These are phyloP conservation scores for Geranium brycei DNA, from an alignment of 345 rosid species.

Conservation along the genomic window DNA sequence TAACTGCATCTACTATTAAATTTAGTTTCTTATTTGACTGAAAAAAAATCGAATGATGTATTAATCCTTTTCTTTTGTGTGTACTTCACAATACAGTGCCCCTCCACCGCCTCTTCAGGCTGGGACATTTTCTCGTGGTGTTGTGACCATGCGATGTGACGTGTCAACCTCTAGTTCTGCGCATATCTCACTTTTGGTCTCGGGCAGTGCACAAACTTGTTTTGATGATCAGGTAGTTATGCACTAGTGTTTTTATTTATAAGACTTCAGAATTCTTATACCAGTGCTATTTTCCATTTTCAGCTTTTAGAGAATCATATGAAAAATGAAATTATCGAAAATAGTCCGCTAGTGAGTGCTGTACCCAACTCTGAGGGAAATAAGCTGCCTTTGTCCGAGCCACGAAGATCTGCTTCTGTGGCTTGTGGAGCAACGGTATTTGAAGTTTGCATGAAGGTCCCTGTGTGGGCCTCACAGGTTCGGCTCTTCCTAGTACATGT, in stretches of 20 bases:
- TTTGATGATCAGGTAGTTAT: constrained; percentile 40
- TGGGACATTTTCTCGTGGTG: constrained; percentile 39
- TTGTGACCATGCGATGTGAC: constrained; percentile 46
- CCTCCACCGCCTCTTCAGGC: constrained; percentile 40
- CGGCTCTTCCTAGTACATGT: constrained; percentile 12
- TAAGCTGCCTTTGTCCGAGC: constrained; percentile 21
- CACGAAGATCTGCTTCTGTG: constrained; percentile 34
- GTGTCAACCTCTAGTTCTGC: constrained; percentile 33
- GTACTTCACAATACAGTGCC: constrained; percentile 18
- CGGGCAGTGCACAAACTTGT: constrained; percentile 43
- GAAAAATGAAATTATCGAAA: constrained; percentile 31
- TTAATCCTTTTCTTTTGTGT: not conserved
- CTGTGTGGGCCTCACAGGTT: constrained; percentile 46
- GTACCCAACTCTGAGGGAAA: constrained; percentile 14
- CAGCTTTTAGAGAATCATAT: constrained; percentile 42
- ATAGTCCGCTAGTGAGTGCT: constrained; percentile 23
- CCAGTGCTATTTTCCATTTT: constrained; percentile 3
- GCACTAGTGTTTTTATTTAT: not conserved
- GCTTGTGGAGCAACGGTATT: constrained; percentile 42
- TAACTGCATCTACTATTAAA: too few species aligned
- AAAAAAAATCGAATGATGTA: not conserved
- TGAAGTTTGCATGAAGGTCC: constrained; percentile 38
- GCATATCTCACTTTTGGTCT: constrained; percentile 34
- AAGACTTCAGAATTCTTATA: not conserved
- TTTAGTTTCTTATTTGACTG: not conserved